Percentiles rank a stretch among this genome's conserved stretches.
Evolutionary conservation across 73 alveolate species (phyloP).

Genomic region (Tetrahymena elliotti): DNA sequence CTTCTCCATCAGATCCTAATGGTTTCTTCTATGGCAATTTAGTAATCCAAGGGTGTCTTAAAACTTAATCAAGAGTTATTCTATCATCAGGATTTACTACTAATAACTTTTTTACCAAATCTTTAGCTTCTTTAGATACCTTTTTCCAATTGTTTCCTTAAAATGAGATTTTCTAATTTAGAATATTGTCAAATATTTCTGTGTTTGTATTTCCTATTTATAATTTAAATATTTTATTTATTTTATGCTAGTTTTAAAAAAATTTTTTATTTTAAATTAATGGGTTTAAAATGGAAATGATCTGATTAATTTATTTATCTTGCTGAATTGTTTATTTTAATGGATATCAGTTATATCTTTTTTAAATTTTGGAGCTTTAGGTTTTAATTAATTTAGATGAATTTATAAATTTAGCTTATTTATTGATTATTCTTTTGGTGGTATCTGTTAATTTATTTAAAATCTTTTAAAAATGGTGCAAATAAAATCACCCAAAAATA

Average conservation of each 20-base stretch:
- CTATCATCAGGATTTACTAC: conserved; percentile 20
- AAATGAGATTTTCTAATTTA: not conserved
- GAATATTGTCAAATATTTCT: not conserved
- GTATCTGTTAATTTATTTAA: not conserved
- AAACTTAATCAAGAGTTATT: conserved; percentile 19
- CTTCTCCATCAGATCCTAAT: not conserved
- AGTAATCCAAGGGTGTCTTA: conserved; percentile 38
- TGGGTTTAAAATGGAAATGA: too few relatives aligned
- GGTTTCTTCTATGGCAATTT: not conserved
- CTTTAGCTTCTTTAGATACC: conserved; percentile 20
- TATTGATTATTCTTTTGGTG: too few relatives aligned
- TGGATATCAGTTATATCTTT: not conserved
- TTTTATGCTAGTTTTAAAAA: not conserved
- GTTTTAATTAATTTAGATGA: not conserved
- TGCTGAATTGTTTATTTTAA: not conserved
- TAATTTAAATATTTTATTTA: not conserved
- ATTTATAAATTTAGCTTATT: not conserved
- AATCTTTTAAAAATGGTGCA: too few relatives aligned
- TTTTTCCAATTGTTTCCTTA: conserved; percentile 12
- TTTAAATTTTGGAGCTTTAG: not conserved
- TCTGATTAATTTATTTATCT: too few relatives aligned
- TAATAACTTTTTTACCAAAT: conserved; percentile 11
- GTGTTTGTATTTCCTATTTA: not conserved
- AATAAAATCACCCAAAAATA: too few relatives aligned
- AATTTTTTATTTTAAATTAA: not conserved